Percentiles rank a stretch among this genome's conserved stretches.
Evolutionary conservation across 208 protist genomes (phyloP).

Genomic region (Leishmania martiniquensis): DNA sequence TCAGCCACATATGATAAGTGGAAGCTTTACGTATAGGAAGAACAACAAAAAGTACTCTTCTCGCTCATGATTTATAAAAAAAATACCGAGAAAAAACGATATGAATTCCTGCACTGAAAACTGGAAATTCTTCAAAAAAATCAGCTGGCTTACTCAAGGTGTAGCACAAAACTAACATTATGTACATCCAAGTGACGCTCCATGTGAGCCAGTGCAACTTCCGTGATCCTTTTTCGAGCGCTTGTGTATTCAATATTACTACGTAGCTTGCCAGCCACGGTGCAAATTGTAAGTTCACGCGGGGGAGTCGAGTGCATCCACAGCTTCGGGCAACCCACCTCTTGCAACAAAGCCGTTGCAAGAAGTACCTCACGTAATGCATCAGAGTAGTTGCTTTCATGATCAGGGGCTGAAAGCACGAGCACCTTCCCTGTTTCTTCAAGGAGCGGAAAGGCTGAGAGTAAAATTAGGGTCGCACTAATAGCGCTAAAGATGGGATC

Average conservation of each 20-base stretch:
- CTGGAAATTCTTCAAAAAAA: neutral
- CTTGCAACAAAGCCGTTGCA: conserved; percentile 32
- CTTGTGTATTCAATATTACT: conserved; percentile 19
- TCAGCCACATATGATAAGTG: neutral
- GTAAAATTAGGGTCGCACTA: conserved; percentile 71
- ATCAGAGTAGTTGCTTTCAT: conserved; percentile 28
- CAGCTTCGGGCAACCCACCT: conserved; percentile 40
- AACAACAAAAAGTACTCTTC: neutral
- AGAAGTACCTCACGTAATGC: conserved; percentile 27
- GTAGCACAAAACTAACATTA: conserved; percentile 28
- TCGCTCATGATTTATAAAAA: neutral
- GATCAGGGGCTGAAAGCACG: conserved; percentile 44
- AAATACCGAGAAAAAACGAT: neutral
- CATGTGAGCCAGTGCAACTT: conserved; percentile 22
- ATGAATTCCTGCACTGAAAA: neutral
- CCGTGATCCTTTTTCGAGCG: conserved; percentile 18
- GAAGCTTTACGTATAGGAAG: neutral
- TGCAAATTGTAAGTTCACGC: conserved; percentile 55
- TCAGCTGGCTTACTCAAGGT: conserved; percentile 15
- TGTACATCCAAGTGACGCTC: conserved; percentile 6
- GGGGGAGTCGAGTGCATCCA: conserved; percentile 74
- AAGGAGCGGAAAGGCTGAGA: conserved; percentile 78
- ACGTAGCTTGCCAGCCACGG: conserved; percentile 37
- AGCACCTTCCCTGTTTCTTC: conserved; percentile 80
- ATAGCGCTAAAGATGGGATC: conserved; percentile 82